Conservation (phyloP, 768 basidiomycete genomes). For the Lactifluus subvellereus region DNA sequence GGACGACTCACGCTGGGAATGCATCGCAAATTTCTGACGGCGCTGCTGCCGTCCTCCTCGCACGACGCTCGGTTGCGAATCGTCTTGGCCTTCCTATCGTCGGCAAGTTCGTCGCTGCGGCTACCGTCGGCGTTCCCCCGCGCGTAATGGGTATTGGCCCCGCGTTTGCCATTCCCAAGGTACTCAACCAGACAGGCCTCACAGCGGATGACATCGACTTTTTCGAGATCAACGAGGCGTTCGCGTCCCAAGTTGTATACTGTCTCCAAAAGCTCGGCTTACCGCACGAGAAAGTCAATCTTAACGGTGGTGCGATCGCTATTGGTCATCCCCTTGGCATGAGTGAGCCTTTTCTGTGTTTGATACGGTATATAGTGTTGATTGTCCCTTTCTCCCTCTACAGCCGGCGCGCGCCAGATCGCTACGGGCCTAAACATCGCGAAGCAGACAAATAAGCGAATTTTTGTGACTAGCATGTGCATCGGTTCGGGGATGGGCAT, state of each 20-base stretch:
- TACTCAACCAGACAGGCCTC: slow-evolving; percentile 62
- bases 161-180: slow-evolving; percentile 77
- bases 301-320: slow-evolving; percentile 85
- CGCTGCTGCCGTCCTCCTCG: slow-evolving; percentile 82
- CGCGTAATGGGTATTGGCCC: slow-evolving; percentile 91
- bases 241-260: slow-evolving; percentile 79
- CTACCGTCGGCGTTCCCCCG: slow-evolving; percentile 75
- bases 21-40: slow-evolving; percentile 91
- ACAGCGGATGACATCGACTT: slow-evolving; percentile 73
- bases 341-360: slow-evolving; percentile 44
- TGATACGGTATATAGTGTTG: not conserved
- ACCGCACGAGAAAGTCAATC: slow-evolving; percentile 74
- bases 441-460: slow-evolving; percentile 64
- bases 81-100: slow-evolving; percentile 80
- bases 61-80: slow-evolving; percentile 73
- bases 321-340: slow-evolving; percentile 85
- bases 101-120: slow-evolving; percentile 75
- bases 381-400: not conserved
- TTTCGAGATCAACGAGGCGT: slow-evolving; percentile 90
- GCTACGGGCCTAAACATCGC: slow-evolving; percentile 80
- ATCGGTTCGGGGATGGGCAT: slow-evolving; percentile 89
- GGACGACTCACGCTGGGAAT: slow-evolving; percentile 78
- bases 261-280: slow-evolving; percentile 63
- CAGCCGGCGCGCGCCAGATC: slow-evolving; percentile 81
- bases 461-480: slow-evolving; percentile 91